Conservation (phyloP, 2,329 filamentous ascomycete species). For the Xylaria sp. region DNA sequence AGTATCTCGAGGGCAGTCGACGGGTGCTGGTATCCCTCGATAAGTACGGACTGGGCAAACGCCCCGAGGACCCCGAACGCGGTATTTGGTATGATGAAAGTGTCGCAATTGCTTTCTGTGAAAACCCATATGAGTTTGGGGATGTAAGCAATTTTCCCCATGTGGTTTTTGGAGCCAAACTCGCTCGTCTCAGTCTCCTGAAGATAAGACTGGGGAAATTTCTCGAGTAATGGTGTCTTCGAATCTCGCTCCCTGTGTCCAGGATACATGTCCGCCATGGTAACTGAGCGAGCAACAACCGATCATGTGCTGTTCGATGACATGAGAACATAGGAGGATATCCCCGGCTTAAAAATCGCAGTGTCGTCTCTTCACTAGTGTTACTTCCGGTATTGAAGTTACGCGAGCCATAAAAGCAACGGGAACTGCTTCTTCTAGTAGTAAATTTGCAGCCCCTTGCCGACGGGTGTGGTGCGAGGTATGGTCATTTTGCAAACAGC, state of each 20-base stretch:
- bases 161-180: constrained; percentile 31
- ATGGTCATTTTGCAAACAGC: not conserved
- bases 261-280: constrained; percentile 17
- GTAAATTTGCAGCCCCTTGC: constrained; percentile 30
- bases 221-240: constrained; percentile 31
- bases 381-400: constrained; percentile 22
- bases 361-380: constrained; percentile 11
- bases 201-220: constrained; percentile 7
- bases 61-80: constrained; percentile 49
- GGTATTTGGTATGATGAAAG: constrained; percentile 48
- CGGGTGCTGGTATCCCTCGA: constrained; percentile 30
- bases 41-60: constrained; percentile 35
- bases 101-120: constrained; percentile 50
- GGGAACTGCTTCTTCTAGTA: constrained; percentile 1
- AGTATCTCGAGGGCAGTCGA: constrained; percentile 32
- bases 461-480: constrained; percentile 6
- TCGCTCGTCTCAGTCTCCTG: constrained; percentile 27
- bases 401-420: constrained; percentile 1
- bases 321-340: constrained; percentile 12
- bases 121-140: constrained; percentile 41
- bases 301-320: constrained; percentile 1
- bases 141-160: constrained; percentile 31
- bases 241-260: constrained; percentile 9
- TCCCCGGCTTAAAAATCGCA: constrained; percentile 9
- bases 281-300: not conserved